phyloP scores from a whole-genome alignment of 2,329 filamentous ascomycete species.

The Penicillium sp. region DNA sequence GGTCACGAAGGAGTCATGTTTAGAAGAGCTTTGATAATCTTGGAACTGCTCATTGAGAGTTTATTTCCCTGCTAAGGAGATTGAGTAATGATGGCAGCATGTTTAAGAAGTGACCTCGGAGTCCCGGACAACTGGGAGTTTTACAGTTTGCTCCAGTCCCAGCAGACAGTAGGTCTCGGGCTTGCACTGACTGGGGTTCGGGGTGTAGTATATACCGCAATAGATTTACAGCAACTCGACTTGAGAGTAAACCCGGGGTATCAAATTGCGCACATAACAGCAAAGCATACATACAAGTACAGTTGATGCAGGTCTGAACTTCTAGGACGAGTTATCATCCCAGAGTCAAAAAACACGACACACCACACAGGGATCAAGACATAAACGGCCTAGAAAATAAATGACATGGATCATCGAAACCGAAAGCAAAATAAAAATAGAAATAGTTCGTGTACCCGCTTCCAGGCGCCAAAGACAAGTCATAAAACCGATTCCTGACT shows the following conservation, averaged over 20 bases:
- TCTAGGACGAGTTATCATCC: background rate
- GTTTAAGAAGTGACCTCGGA: too few relatives aligned
- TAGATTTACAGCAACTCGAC: background rate
- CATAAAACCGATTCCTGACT: slow-evolving; percentile 8
- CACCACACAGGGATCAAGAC: slow-evolving; percentile 4
- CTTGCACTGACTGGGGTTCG: too few relatives aligned
- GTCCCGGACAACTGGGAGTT: too few relatives aligned
- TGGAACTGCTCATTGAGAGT: too few relatives aligned
- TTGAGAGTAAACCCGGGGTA: slow-evolving; percentile 10
- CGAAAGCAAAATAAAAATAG: background rate
- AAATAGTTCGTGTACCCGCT: slow-evolving; percentile 4
- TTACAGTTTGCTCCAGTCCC: too few relatives aligned
- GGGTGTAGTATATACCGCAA: background rate
- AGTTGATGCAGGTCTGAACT: background rate
- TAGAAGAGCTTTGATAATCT: too few relatives aligned
- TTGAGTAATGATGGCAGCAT: too few relatives aligned
- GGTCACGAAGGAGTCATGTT: too few relatives aligned
- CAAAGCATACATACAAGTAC: slow-evolving; percentile 12
- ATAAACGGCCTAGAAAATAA: slow-evolving; percentile 2
- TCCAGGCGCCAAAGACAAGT: slow-evolving; percentile 9
- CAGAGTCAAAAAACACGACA: background rate
- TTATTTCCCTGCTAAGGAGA: too few relatives aligned
- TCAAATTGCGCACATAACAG: slow-evolving; percentile 14
- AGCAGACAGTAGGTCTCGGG: too few relatives aligned
- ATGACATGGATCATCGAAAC: slow-evolving; percentile 1